A percentile compares a stretch with the other conserved stretches of the same genome.
phyloP scores from a whole-genome alignment of 305 asterid genomes.

The Fraxinus sp. region DNA sequence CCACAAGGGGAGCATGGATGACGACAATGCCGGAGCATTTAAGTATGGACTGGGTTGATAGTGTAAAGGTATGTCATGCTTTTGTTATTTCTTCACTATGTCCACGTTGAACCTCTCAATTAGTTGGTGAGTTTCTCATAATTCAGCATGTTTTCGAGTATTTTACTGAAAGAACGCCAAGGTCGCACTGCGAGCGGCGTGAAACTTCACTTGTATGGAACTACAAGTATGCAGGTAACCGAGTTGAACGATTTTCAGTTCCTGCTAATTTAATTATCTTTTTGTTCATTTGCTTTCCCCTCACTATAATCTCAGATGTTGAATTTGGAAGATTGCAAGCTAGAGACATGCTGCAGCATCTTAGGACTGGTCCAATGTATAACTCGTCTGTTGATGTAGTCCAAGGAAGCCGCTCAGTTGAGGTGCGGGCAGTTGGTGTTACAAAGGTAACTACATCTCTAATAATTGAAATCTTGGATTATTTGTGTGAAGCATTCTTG shows the following conservation, averaged over 20 bases:
- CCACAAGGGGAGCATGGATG: slow-evolving; percentile 92
- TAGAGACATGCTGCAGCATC: slow-evolving; percentile 99
- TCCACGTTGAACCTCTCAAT: slow-evolving; percentile 26
- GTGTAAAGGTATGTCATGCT: slow-evolving; percentile 59
- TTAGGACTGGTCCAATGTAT: slow-evolving; percentile 97
- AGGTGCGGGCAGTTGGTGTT: slow-evolving; percentile 96
- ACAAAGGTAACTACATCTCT: slow-evolving; percentile 60
- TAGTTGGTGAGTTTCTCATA: slow-evolving; percentile 22
- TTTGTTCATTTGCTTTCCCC: slow-evolving; percentile 10
- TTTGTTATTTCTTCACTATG: slow-evolving; percentile 7
- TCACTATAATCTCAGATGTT: slow-evolving; percentile 47
- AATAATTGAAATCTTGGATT: background rate
- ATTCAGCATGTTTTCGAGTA: slow-evolving; percentile 91
- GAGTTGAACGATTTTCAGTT: slow-evolving; percentile 12
- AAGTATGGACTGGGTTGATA: slow-evolving; percentile 97
- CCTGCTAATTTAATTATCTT: slow-evolving; percentile 4
- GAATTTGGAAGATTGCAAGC: slow-evolving; percentile 99
- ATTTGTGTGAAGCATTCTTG: background rate
- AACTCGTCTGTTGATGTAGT: slow-evolving; percentile 94
- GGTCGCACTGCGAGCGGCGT: slow-evolving; percentile 86
- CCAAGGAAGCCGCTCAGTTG: slow-evolving; percentile 94
- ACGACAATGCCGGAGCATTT: slow-evolving; percentile 99
- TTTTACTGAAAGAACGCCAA: slow-evolving; percentile 97
- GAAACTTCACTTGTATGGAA: slow-evolving; percentile 98
- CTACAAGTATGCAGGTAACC: slow-evolving; percentile 89